These are phyloP conservation scores for Priceomyces haplophilus DNA, from an alignment of 805 yeast genomes.

Conservation along the genomic window DNA sequence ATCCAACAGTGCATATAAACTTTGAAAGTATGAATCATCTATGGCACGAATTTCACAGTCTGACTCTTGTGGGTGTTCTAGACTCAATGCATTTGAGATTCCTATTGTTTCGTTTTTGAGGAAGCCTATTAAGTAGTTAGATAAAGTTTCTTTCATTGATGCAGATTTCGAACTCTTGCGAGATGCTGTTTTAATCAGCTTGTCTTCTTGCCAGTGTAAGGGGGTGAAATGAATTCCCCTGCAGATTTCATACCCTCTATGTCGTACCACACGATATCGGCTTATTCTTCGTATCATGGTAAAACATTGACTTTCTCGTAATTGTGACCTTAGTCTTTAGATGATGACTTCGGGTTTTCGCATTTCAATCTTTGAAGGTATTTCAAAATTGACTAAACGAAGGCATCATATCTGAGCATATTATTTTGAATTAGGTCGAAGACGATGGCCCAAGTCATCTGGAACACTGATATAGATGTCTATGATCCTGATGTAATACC, in stretches of 20 bases:
- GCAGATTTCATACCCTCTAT: background rate
- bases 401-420: background rate
- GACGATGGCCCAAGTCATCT: conserved; percentile 43
- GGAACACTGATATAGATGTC: conserved; percentile 47
- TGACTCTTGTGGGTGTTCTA: too few species aligned
- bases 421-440: background rate
- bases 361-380: background rate
- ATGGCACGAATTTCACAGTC: too few species aligned
- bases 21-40: conserved; percentile 3
- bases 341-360: conserved; percentile 1
- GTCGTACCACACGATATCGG: conserved; percentile 7
- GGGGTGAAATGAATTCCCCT: background rate
- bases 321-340: background rate
- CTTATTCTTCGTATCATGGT: conserved; percentile 8
- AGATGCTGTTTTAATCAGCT: background rate
- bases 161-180: background rate
- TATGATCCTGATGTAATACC: conserved; percentile 40
- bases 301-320: conserved; percentile 5
- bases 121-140: conserved; percentile 7
- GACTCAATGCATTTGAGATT: conserved; percentile 4
- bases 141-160: conserved; percentile 6
- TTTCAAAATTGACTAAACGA: background rate
- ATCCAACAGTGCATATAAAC: conserved; percentile 3
- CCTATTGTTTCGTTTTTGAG: conserved; percentile 8
- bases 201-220: background rate